Conservation (phyloP, 1,284 basidiomycete species). For the Trametes hirsuta region DNA sequence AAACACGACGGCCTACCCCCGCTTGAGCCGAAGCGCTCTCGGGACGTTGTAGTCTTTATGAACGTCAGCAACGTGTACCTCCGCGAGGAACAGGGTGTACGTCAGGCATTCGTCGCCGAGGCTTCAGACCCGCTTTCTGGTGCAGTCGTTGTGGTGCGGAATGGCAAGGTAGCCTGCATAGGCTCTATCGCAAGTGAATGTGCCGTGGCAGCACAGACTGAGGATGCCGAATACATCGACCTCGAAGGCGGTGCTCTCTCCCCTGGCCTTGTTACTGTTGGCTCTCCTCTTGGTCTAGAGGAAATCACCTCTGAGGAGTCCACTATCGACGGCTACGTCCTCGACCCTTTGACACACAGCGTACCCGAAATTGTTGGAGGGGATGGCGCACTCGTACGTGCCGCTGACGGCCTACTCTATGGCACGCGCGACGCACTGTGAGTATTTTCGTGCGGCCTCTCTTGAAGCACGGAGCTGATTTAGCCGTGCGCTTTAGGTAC, state of each 20-base stretch:
- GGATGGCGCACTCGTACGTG: conserved; percentile 41
- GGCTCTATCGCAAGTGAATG: conserved; percentile 11
- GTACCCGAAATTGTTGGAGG: conserved; percentile 36
- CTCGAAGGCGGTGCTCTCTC: conserved; percentile 44
- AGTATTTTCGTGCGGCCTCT: not conserved
- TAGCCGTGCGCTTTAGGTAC: conserved; percentile 39
- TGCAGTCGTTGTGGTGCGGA: conserved; percentile 42
- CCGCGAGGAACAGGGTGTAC: conserved; percentile 23
- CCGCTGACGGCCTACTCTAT: conserved; percentile 54
- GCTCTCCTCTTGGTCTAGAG: conserved; percentile 60
- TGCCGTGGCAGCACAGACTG: conserved; percentile 25
- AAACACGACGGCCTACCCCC: conserved; percentile 71
- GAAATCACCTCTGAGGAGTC: conserved; percentile 63
- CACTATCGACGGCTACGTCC: conserved; percentile 64
- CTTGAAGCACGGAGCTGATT: not conserved
- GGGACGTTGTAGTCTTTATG: conserved; percentile 52
- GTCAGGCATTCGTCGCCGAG: conserved; percentile 23
- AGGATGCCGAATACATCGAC: conserved; percentile 38
- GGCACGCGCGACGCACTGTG: conserved; percentile 52
- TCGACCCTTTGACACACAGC: conserved; percentile 34
- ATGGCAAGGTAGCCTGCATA: conserved; percentile 27
- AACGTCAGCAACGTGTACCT: conserved; percentile 55
- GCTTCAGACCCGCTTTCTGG: conserved; percentile 28
- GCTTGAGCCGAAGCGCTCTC: conserved; percentile 43
- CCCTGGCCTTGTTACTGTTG: conserved; percentile 62